phyloP scores from a whole-genome alignment of 2,329 filamentous ascomycete species.

The Claviceps capensis region DNA sequence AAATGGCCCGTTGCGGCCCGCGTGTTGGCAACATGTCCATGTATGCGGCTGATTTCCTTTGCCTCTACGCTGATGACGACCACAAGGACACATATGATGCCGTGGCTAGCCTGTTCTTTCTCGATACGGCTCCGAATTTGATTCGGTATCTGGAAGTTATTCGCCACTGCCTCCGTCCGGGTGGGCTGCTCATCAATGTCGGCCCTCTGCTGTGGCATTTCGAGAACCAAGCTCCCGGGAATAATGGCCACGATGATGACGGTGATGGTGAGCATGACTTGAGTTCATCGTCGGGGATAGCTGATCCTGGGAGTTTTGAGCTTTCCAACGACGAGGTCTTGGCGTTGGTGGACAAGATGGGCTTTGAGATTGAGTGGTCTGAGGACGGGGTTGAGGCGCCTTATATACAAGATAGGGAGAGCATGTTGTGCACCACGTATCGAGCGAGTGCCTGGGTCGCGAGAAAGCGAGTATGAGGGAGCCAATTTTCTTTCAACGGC shows the following conservation, averaged over 20 bases:
- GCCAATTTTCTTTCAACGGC: background rate
- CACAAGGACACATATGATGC: constrained; percentile 58
- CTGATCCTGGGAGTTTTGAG: constrained; percentile 81
- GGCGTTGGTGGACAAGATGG: constrained; percentile 56
- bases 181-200: constrained; percentile 77
- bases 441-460: constrained; percentile 75
- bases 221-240: constrained; percentile 55
- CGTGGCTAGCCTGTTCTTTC: constrained; percentile 85
- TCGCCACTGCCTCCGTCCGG: constrained; percentile 57
- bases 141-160: constrained; percentile 84
- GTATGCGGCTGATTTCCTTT: constrained; percentile 84
- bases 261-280: constrained; percentile 36
- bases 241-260: constrained; percentile 38
- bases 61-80: constrained; percentile 58
- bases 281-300: constrained; percentile 52
- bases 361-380: constrained; percentile 58
- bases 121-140: constrained; percentile 90
- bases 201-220: constrained; percentile 95
- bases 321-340: constrained; percentile 81
- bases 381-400: constrained; percentile 52
- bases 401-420: constrained; percentile 74
- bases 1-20: constrained; percentile 26
- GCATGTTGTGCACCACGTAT: constrained; percentile 80
- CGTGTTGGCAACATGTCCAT: constrained; percentile 65
- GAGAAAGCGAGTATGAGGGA: constrained; percentile 40